Conservation (phyloP, 2,329 filamentous ascomycete genomes). For the Nakataea oryzae region DNA sequence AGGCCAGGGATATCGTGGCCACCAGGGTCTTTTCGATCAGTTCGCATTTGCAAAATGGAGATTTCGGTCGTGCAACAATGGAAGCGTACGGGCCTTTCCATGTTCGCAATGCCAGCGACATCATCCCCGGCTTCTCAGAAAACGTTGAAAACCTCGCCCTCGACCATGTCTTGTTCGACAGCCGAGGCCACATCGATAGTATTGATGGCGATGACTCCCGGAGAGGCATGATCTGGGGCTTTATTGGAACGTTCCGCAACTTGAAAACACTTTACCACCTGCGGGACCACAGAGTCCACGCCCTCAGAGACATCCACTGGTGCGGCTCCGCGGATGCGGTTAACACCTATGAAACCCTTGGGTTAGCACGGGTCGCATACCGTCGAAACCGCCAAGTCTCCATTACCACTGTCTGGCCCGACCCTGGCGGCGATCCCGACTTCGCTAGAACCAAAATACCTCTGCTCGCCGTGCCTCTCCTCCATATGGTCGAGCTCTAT, state of each 20-base stretch:
- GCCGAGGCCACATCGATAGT: neutral
- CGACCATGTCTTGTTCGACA: neutral
- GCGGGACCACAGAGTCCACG: neutral
- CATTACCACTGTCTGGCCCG: neutral
- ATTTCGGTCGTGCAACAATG: neutral
- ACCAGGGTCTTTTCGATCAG: neutral
- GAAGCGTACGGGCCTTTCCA: neutral
- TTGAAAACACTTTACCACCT: neutral
- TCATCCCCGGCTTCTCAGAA: neutral
- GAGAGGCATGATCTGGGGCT: neutral
- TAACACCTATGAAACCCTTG: neutral
- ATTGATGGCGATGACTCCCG: neutral
- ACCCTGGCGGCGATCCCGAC: neutral
- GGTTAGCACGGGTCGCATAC: neutral
- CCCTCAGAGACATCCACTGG: neutral
- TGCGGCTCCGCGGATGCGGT: neutral
- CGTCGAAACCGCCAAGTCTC: neutral
- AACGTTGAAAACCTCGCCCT: neutral
- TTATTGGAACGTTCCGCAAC: neutral
- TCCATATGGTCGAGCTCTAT: neutral
- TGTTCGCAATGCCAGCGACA: neutral
- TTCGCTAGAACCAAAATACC: too few species aligned
- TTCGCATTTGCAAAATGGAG: neutral
- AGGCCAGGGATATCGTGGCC: neutral
- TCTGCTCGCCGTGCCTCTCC: neutral